Evolutionary conservation across 768 basidiomycete species (phyloP), one percentile per base, ranked within the genome.

Genomic region (Pulveroboletus sp.): DNA sequence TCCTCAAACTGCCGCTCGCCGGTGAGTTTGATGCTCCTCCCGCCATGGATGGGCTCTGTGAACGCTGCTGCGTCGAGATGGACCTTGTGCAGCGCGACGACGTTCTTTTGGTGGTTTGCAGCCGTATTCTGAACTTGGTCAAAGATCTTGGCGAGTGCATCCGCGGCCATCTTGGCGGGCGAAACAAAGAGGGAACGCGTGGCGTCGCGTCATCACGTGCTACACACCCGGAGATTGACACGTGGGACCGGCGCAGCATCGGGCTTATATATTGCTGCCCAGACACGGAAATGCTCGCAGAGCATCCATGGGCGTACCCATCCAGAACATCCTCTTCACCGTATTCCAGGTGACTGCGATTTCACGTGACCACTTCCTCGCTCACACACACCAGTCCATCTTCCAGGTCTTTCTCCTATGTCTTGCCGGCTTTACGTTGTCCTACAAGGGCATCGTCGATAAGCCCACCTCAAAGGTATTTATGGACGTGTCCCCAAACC

Each of bases 71-170:
- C 85, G 45, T 86, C 76, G 5, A 69, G 48, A 49, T 94, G 91
- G 35, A 94, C 68, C 65, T 91, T 91, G 73, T 89, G 76, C 4
- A 96, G 77, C 0, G 83, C 81, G 35, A 91, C 84, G 43, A 85
- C 73, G 69, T 96, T 95, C 75, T 96, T 96, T 53, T 85, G 83
- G 67, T 97, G 93, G 64, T 90, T 93, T 9, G 88, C 82, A 13
- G 75, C 67, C 0, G 85, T 81, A 7, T 64, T 71, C 64, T 93
- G 90, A 0, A 76, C 87, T 68, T 95, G 88, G 24, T 87, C 81
- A 53, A 94, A 89, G 37, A 93, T 88, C 29, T 77, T 80, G 1
- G 61, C 54, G 36, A 62, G 54, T 0, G 45, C 52, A 0, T 63
- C 57, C 10, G 34, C 26, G 27, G 58, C 45, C 6, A 61, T 61